These are phyloP conservation scores for Populus simonii DNA, from an alignment of 345 rosid genomes.

Conservation along the genomic window DNA sequence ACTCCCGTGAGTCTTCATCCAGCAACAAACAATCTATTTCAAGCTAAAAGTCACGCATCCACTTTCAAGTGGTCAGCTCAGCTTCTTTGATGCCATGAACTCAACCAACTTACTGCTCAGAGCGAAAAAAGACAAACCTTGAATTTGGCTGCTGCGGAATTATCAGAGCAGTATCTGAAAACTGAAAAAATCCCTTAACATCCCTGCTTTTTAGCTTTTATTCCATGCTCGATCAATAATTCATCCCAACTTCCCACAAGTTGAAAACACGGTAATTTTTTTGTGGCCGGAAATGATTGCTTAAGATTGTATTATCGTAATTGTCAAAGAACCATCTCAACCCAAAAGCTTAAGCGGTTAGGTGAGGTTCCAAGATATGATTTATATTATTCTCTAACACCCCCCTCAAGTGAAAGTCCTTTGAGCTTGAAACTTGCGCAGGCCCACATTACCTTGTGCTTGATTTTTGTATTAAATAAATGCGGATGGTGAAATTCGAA, in stretches of 20 bases:
- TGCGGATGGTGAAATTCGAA: too few species aligned
- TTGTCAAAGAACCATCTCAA: too few species aligned
- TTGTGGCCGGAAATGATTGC: neutral
- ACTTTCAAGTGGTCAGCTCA: neutral
- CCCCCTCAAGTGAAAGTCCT: too few species aligned
- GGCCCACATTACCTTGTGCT: too few species aligned
- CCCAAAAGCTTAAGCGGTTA: too few species aligned
- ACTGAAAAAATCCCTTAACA: neutral
- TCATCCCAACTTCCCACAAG: neutral
- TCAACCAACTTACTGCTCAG: neutral
- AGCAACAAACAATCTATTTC: neutral
- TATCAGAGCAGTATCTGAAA: neutral
- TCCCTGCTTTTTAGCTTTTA: neutral
- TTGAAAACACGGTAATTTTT: neutral
- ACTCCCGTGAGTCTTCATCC: neutral
- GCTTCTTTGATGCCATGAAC: neutral
- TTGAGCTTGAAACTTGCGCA: too few species aligned
- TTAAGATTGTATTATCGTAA: neutral
- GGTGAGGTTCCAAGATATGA: too few species aligned
- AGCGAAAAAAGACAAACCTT: neutral
- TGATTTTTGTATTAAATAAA: too few species aligned
- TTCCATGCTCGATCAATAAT: neutral
- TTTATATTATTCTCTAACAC: too few species aligned
- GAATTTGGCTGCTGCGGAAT: neutral
- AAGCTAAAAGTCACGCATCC: neutral